These are phyloP conservation scores for Kazachstania bromeliacearum DNA, from an alignment of 805 yeast genomes.

Conservation along the genomic window DNA sequence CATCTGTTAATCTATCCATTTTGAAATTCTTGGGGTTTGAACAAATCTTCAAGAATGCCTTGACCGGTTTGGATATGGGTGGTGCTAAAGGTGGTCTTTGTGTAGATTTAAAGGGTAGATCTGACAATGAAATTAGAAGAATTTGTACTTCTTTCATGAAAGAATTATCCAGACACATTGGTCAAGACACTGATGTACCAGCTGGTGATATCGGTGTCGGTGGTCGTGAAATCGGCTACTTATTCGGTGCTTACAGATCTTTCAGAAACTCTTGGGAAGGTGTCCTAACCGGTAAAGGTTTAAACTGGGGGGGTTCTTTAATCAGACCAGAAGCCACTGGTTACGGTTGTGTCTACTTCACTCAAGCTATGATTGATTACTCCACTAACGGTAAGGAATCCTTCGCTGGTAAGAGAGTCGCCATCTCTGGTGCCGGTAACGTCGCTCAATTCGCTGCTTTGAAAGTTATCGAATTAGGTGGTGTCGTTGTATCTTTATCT, in stretches of 20 bases:
- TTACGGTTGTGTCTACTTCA: conserved; percentile 93
- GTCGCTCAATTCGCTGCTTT: conserved; percentile 99
- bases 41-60: conserved; percentile 96
- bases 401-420: conserved; percentile 87
- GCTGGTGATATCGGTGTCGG: conserved; percentile 99
- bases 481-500: conserved; percentile 84
- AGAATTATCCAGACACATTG: conserved; percentile 92
- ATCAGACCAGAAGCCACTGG: conserved; percentile 99
- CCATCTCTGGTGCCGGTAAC: conserved; percentile 96
- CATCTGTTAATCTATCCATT: conserved; percentile 89
- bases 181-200: conserved; percentile 95
- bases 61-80: conserved; percentile 95
- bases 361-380: conserved; percentile 93
- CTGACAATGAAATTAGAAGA: conserved; percentile 90
- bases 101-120: conserved; percentile 92
- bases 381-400: conserved; percentile 85
- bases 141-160: conserved; percentile 94
- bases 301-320: conserved; percentile 97
- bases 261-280: conserved; percentile 91
- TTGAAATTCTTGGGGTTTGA: conserved; percentile 95
- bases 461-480: conserved; percentile 95
- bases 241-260: conserved; percentile 94
- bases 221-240: conserved; percentile 86
- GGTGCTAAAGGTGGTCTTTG: conserved; percentile 99
- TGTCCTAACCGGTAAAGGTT: conserved; percentile 95